Evolutionary conservation across 192 early-diverging fungal species (phyloP).

Genomic region (Coemansia nantahalensis): DNA sequence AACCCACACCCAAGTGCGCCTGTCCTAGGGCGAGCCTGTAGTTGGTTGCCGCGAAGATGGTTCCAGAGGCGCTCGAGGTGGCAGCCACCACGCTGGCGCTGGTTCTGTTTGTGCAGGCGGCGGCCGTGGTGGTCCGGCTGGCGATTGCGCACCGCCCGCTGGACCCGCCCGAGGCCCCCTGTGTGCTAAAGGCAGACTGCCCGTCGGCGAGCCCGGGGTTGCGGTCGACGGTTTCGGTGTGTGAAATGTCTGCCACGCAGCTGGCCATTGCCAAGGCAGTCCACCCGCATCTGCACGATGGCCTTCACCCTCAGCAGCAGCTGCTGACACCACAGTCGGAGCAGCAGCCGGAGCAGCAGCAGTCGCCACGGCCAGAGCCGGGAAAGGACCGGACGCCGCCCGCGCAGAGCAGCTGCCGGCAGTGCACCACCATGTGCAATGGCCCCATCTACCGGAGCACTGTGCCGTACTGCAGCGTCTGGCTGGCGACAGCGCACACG

Average conservation of each 20-base stretch:
- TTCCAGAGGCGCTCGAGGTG: neutral
- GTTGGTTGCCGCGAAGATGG: too few relatives aligned
- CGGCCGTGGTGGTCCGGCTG: neutral
- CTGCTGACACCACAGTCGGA: too few relatives aligned
- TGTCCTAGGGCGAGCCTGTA: too few relatives aligned
- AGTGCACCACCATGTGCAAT: neutral
- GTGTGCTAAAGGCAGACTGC: neutral
- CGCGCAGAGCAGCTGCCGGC: too few relatives aligned
- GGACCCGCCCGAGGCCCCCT: conserved; percentile 3
- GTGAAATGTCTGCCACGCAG: neutral
- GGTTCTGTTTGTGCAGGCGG: conserved; percentile 9
- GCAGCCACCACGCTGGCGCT: conserved; percentile 9
- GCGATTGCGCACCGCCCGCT: neutral
- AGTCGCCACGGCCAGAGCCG: too few relatives aligned
- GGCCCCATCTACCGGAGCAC: conserved; percentile 1
- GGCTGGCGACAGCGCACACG: conserved; percentile 11
- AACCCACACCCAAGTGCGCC: too few relatives aligned
- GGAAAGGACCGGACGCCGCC: too few relatives aligned
- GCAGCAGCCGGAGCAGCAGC: neutral
- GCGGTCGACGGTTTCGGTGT: neutral
- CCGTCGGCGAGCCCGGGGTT: neutral
- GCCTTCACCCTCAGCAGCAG: too few relatives aligned
- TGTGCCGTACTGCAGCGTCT: conserved; percentile 16
- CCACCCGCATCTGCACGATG: conserved; percentile 10
- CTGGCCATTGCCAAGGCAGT: conserved; percentile 20